phyloP scores from a whole-genome alignment of 2,329 filamentous ascomycete species.

The Periconia sp. region DNA sequence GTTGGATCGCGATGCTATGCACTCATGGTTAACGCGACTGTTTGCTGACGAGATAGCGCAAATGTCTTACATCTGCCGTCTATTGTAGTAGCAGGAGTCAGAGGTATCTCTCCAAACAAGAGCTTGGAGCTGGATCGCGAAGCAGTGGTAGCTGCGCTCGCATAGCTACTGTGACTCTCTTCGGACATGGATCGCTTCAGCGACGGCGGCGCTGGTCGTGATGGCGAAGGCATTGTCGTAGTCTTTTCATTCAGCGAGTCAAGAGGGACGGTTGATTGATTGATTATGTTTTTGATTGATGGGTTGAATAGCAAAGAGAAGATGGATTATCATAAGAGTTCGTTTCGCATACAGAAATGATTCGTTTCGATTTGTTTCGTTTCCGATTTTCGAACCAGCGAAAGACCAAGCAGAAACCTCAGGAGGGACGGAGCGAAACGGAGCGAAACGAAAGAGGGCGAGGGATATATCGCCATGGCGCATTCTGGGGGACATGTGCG shows the following conservation, averaged over 20 bases:
- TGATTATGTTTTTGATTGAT: constrained; percentile 14
- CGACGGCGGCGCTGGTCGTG: constrained; percentile 26
- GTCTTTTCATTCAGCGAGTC: constrained; percentile 12
- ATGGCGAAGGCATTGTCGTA: constrained; percentile 31
- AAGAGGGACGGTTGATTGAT: constrained; percentile 13
- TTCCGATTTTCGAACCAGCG: constrained; percentile 12
- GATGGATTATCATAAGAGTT: not conserved
- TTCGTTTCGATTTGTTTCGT: not conserved
- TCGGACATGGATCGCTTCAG: constrained; percentile 42
- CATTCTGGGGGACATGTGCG: not conserved
- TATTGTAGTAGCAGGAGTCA: constrained; percentile 41
- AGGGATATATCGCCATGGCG: not conserved
- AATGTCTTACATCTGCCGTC: constrained; percentile 40
- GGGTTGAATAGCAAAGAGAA: not conserved
- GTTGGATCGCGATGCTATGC: constrained; percentile 47
- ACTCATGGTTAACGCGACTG: not conserved
- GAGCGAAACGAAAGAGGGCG: not conserved
- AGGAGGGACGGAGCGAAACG: not conserved
- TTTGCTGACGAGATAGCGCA: not conserved
- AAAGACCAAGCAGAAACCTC: not conserved
- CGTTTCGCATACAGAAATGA: not conserved
- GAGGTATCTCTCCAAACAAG: constrained; percentile 55
- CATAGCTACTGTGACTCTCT: constrained; percentile 42
- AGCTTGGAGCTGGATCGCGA: constrained; percentile 44
- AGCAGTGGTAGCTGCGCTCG: constrained; percentile 35